Base-by-base conservation (phyloP, 1,284 basidiomycete genomes). In the Boletus nobilissimus region DNA sequence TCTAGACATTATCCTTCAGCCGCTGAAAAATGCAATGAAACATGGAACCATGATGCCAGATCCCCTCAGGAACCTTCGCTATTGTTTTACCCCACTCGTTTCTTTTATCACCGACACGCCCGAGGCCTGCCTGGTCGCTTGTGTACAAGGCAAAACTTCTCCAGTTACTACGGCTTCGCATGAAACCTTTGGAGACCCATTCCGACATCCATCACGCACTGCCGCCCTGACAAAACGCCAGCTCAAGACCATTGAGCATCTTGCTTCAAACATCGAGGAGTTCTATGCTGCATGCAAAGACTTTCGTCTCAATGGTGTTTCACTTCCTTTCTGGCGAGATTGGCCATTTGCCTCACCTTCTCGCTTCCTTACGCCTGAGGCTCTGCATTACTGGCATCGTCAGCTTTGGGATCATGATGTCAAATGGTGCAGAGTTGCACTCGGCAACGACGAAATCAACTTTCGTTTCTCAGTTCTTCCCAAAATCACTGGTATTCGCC, bases 21-120 rank as follows among this genome's bases (percentile, higher is more conserved):
- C 85, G 2, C 80, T 87, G n/a, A 87, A 87, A 62, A 75, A 64
- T 8, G 84, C 83, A 1, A 84, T 82, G 26, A 14, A 66, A 16
- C 62, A 80, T 2, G 84, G 86, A 0, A 43, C 76, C 2, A 82
- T 84, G 76, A 82, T 87, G 82, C 48, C 81, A 0, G 85, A 86
- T 74, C 79, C 85, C 0, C 19, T 79, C 2, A 82, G 87, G 34
- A 63, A 64, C 13, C 2, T 54, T 6, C 10, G n/a, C 4, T 73
- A 75, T 14, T 80, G 73, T 26, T 78, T 70, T 34, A 80, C 51
- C 0, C 65, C 69, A 1, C 34, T 80, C 0, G 68, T 70, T 1
- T 78, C 66, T 2, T 80, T 67, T 34, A 80, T 80, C 11, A 48
- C 51, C 2, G 60, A 80, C 7, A 72, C 19, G 4, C 79, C 48